Evolutionary conservation across 352 stramenopile species (phyloP), one percentile per base, ranked within the genome.

Genomic region (Achlya hypogyna): DNA sequence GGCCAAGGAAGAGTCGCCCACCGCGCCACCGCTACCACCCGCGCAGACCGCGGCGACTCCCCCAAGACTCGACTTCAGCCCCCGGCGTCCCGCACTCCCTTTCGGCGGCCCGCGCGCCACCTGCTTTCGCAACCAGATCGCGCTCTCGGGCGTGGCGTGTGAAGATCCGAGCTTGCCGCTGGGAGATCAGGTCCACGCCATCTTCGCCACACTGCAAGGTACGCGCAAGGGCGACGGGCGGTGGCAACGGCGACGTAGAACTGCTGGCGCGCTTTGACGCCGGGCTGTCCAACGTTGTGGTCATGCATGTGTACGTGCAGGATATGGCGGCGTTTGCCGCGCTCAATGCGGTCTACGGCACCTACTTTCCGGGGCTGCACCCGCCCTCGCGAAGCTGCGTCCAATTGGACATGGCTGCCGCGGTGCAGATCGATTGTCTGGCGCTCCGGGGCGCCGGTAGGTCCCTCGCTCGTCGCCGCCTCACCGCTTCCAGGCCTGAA

Each of bases 231-330:
- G 29, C n/a, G 25, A 28, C n/a, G 53, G 5, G 8, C 20, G 18
- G 23, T 16, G 45, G 10, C 35, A 29, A 10, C 4, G 10, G 4
- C 4, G 5, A 8, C 27, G 40, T 65, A 72, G 71, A 59, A 1
- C 35, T 53, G 16, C 70, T 93, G 20, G 51, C 49, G 4, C 58
- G 62, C 20, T 62, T 88, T 59, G 38, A 62, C n/a, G 81, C 89
- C 76, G 78, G 75, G 2, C 63, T 97, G 35, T 73, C 86, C 35
- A 95, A 99, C 71, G 86, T 98, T 12, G 86, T 96, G 53, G 98
- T 98, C 75, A 93, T 98, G 20, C 95, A 99, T 71, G 65, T 99
- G 22, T 99, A 98, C 70, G 78, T 99, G 1, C 82, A 81, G 9
- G 81, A 98, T 75, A 99, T 99, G 83, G 72, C 64, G 20, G 74